phyloP scores from a whole-genome alignment of 2,329 filamentous ascomycete species.

The Nothomitra cinnamomea region DNA sequence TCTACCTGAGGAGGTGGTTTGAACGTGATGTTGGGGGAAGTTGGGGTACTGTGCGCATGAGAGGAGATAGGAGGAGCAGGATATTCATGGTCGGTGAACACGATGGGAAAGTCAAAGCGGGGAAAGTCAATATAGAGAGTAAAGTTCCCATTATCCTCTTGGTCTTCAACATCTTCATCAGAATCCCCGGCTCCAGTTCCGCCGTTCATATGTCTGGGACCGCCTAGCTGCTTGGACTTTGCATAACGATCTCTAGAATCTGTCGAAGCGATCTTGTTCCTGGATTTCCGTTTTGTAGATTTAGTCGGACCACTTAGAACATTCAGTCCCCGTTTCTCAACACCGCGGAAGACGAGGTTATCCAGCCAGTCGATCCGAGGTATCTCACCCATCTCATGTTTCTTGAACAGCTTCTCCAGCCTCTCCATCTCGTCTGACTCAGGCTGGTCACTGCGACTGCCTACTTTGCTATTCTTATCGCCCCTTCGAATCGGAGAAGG shows the following conservation, averaged over 20 bases:
- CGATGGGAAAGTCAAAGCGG: slow-evolving; percentile 85
- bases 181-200: slow-evolving; percentile 22
- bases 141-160: slow-evolving; percentile 47
- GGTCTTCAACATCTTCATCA: slow-evolving; percentile 11
- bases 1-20: slow-evolving; percentile 79
- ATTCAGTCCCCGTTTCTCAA: slow-evolving; percentile 53
- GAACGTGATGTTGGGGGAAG: slow-evolving; percentile 50
- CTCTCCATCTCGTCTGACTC: slow-evolving; percentile 76
- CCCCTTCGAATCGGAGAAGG: slow-evolving; percentile 37
- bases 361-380: slow-evolving; percentile 89
- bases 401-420: slow-evolving; percentile 81
- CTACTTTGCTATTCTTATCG: slow-evolving; percentile 27
- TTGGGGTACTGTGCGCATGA: slow-evolving; percentile 44
- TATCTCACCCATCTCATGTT: slow-evolving; percentile 96
- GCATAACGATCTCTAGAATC: not conserved
- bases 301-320: slow-evolving; percentile 15
- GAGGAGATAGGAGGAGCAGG: slow-evolving; percentile 67
- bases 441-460: slow-evolving; percentile 31
- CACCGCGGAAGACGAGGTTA: slow-evolving; percentile 76
- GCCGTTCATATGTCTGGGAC: slow-evolving; percentile 17
- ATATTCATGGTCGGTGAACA: slow-evolving; percentile 91
- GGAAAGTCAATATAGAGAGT: slow-evolving; percentile 81
- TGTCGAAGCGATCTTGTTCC: not conserved
- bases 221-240: not conserved
- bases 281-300: not conserved